A percentile compares a stretch with the other conserved stretches of the same genome.
These are phyloP conservation scores for Daldinia decipiens DNA, from an alignment of 495 filamentous ascomycete genomes.

Conservation along the genomic window DNA sequence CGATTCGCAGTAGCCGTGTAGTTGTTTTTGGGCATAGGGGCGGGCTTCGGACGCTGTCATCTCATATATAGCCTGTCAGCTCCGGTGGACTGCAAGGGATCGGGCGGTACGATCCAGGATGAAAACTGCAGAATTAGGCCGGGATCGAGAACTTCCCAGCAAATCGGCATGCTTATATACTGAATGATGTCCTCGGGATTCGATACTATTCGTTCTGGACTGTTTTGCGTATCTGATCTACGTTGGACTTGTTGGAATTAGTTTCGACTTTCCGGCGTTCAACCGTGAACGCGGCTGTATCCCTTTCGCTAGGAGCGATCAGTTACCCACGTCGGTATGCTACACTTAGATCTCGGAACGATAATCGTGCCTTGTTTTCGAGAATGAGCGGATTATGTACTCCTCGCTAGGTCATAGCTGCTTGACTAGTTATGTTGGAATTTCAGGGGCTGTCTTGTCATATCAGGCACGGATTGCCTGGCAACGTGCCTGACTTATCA, in stretches of 20 bases:
- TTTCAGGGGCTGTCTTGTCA: not conserved
- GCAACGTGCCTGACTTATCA: not conserved
- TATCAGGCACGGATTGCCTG: not conserved
- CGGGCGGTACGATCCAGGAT: slow-evolving; percentile 1
- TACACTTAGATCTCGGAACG: not conserved
- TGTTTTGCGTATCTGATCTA: not conserved
- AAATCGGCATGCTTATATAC: not conserved
- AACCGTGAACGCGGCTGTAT: not conserved
- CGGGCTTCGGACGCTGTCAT: slow-evolving; percentile 12
- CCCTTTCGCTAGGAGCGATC: not conserved
- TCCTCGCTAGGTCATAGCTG: not conserved
- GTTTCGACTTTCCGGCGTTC: not conserved
- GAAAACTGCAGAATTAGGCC: slow-evolving; percentile 4
- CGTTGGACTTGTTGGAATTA: not conserved
- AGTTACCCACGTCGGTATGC: not conserved
- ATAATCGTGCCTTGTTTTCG: not conserved
- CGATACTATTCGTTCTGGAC: not conserved
- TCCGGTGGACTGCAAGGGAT: slow-evolving; percentile 26
- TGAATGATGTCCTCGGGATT: not conserved
- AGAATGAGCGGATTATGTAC: not conserved
- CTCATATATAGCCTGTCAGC: not conserved
- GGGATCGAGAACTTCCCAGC: slow-evolving; percentile 8
- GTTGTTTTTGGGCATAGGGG: not conserved
- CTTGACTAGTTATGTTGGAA: not conserved
- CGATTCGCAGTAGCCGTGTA: not conserved